Evolutionary conservation across 202 grass and related monocot genomes (phyloP), one percentile per base, ranked within the genome.

Genomic region (Musa balbisiana): DNA sequence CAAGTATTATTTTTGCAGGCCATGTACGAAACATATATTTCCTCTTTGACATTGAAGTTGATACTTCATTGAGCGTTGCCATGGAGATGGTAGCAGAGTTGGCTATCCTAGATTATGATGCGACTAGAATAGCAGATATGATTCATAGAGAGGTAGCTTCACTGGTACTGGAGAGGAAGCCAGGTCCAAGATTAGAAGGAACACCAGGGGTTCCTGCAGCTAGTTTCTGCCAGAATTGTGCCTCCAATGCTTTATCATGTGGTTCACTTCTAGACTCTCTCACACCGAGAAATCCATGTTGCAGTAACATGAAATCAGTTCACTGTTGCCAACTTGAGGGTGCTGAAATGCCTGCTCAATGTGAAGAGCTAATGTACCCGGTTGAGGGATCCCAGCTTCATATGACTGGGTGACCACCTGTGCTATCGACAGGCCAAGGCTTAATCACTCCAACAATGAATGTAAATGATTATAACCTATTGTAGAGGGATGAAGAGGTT

Each of bases 51-150:
- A 59, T 89, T 23, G 95, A 99, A 59, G 83, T 82, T 0, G 95
- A 99, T 81, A 95, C 95, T 2, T 89, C 95, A 72, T 62, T 95
- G 53, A 92, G 84, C 15, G 95, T 99, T 2, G 91, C 95, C 59
- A 92, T 89, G 16, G 95, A 99, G 76, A 99, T 99, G 89, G 89
- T 99, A 50, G 87, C 83, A 0, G 95, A 99, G 81, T 72, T 98
- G 67, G 88, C 92, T 81, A 99, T 99, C 73, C 88, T 85, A 15
- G 87, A 99, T 69, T 85, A 91, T 73, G 95, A 99, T 80, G 95
- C 90, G 71, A 95, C 89, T 55, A 81, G 83, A 84, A 92, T 99
- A 55, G 89, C 95, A 22, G 95, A 95, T 22, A 99, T 99, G 95
- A 99, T 99, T 17, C 91, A 99, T 69, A 82, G 80, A 13, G 91